Percentiles rank a stretch among this genome's conserved stretches.
Conservation (phyloP, 495 filamentous ascomycete genomes). For the Daldinia childiae region DNA sequence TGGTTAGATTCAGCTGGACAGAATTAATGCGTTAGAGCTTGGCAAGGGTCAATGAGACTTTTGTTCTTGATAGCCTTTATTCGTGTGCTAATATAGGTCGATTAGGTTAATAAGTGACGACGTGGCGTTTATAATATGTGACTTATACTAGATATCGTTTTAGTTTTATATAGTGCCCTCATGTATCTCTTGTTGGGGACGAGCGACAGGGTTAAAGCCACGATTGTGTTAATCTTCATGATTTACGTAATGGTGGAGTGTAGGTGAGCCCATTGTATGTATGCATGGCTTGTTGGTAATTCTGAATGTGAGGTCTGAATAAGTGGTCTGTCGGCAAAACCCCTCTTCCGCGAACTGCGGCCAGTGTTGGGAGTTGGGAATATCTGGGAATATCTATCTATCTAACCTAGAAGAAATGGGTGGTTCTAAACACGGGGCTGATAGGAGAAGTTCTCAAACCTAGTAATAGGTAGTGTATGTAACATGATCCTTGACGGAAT, state of each 20-base stretch:
- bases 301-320: conserved; percentile 10
- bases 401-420: not conserved
- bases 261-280: conserved; percentile 9
- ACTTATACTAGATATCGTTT: conserved; percentile 28
- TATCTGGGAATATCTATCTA: conserved; percentile 3
- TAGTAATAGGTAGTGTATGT: not conserved
- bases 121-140: conserved; percentile 28
- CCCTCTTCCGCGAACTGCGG: not conserved
- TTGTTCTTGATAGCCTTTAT: conserved; percentile 4
- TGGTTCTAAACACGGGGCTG: conserved; percentile 8
- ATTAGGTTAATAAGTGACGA: not conserved
- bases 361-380: not conserved
- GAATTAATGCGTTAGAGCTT: not conserved
- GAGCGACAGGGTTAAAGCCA: conserved; percentile 2
- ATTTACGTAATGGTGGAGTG: conserved; percentile 28
- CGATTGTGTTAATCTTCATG: conserved; percentile 5
- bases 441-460: conserved; percentile 15
- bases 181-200: conserved; percentile 5
- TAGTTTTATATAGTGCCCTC: not conserved
- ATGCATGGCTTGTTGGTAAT: not conserved
- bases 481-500: conserved; percentile 23
- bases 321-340: conserved; percentile 11
- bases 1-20: not conserved
- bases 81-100: conserved; percentile 15
- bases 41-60: not conserved